These are phyloP conservation scores for Leishmania guyanensis DNA, from an alignment of 208 protist genomes.

Conservation along the genomic window DNA sequence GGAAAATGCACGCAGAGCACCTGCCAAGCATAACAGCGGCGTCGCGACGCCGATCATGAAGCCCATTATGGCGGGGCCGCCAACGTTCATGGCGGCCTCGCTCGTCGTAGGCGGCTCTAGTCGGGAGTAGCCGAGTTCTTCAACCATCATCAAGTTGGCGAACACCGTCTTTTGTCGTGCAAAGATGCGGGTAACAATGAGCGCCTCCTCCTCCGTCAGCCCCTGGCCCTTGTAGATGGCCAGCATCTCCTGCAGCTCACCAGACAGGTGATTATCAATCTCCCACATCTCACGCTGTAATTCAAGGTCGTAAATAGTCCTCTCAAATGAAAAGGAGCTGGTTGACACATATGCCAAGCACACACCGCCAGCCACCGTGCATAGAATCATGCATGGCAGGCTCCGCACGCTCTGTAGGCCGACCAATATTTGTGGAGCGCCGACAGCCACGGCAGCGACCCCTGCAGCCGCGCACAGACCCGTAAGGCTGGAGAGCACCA, in stretches of 20 bases:
- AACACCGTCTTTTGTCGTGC: slow-evolving; percentile 84
- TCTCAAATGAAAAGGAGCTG: slow-evolving; percentile 61
- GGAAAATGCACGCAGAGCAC: neutral
- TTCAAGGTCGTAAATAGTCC: slow-evolving; percentile 85
- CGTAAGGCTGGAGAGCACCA: slow-evolving; percentile 54
- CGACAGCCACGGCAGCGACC: slow-evolving; percentile 30
- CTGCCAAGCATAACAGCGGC: slow-evolving; percentile 29
- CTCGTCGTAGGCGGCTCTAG: slow-evolving; percentile 64
- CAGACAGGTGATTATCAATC: slow-evolving; percentile 90
- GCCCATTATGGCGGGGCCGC: slow-evolving; percentile 57
- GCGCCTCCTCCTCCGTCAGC: slow-evolving; percentile 84
- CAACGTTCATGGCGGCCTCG: slow-evolving; percentile 68
- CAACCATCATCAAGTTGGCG: slow-evolving; percentile 94
- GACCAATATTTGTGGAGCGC: slow-evolving; percentile 4
- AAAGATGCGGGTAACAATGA: slow-evolving; percentile 86
- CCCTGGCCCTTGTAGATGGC: slow-evolving; percentile 93
- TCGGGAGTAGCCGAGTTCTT: slow-evolving; percentile 93
- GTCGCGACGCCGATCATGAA: slow-evolving; percentile 48
- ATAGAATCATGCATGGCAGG: slow-evolving; percentile 38
- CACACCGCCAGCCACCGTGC: slow-evolving; percentile 37
- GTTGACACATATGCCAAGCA: slow-evolving; percentile 56
- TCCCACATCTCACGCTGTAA: slow-evolving; percentile 93
- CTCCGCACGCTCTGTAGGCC: slow-evolving; percentile 21
- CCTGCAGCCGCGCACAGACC: slow-evolving; percentile 64
- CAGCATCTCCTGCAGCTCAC: slow-evolving; percentile 93